phyloP scores from a whole-genome alignment of 78 protist species.

The Dictyostelium discoideum region dicty_2.7 NC_007089.4:846001-846500 shows the following conservation, averaged over 20 bases:
- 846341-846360: constrained; percentile 37
- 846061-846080: constrained; percentile 7
- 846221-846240: neutral
- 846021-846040: constrained; percentile 17
- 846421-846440: constrained; percentile 14
- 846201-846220: neutral
- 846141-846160: neutral
- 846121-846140: neutral
- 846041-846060: constrained; percentile 15
- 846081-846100: neutral
- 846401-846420: neutral
- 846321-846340: neutral
- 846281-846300: constrained; percentile 39
- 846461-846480: neutral
- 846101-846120: constrained; percentile 38
- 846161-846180: constrained; percentile 5
- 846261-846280: constrained; percentile 39
- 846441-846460: neutral
- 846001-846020: constrained; percentile 8
- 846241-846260: constrained; percentile 23
- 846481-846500: constrained; percentile 32
- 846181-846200: constrained; percentile 42
- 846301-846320: constrained; percentile 12
- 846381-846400: neutral
- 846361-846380: neutral